Evolutionary conservation across 176 grass and related monocot genomes (phyloP).

Genomic region (Cymbopogon citratus): DNA sequence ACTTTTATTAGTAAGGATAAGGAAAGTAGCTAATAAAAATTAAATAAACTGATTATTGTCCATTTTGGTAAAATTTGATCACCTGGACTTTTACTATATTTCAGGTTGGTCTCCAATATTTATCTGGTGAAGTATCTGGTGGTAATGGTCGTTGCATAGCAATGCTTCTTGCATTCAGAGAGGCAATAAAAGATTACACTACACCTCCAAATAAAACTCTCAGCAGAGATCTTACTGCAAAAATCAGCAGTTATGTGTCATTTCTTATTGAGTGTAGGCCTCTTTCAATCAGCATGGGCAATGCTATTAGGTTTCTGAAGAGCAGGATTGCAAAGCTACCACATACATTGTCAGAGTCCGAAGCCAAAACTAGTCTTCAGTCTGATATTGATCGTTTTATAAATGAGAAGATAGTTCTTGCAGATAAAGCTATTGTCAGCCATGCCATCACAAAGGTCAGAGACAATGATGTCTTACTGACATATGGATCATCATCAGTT

Average conservation of each 20-base stretch:
- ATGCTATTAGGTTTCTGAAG: slow-evolving; percentile 83
- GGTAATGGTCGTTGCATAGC: slow-evolving; percentile 88
- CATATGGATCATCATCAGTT: slow-evolving; percentile 78
- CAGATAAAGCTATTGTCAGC: slow-evolving; percentile 81
- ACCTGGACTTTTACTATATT: not conserved
- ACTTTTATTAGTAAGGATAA: too few relatives aligned
- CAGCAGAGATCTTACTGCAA: slow-evolving; percentile 69
- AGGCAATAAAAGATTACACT: slow-evolving; percentile 78
- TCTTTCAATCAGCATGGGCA: slow-evolving; percentile 94
- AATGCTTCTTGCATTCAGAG: slow-evolving; percentile 89
- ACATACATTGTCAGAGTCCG: slow-evolving; percentile 60
- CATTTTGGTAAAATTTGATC: slow-evolving; percentile 18
- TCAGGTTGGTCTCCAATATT: slow-evolving; percentile 89
- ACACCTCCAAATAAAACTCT: slow-evolving; percentile 78
- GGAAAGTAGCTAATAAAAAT: not conserved
- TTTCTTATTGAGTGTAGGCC: slow-evolving; percentile 92
- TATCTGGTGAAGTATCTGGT: slow-evolving; percentile 79
- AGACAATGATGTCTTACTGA: slow-evolving; percentile 87
- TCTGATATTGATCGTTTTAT: slow-evolving; percentile 94
- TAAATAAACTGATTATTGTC: not conserved
- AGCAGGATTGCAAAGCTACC: slow-evolving; percentile 71
- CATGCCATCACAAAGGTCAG: slow-evolving; percentile 81
- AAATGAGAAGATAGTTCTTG: slow-evolving; percentile 83
- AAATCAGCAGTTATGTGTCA: slow-evolving; percentile 82
- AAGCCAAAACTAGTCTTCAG: slow-evolving; percentile 76